Evolutionary conservation across 495 filamentous ascomycete genomes (phyloP).

Genomic region (Penicillium subrubescens): DNA sequence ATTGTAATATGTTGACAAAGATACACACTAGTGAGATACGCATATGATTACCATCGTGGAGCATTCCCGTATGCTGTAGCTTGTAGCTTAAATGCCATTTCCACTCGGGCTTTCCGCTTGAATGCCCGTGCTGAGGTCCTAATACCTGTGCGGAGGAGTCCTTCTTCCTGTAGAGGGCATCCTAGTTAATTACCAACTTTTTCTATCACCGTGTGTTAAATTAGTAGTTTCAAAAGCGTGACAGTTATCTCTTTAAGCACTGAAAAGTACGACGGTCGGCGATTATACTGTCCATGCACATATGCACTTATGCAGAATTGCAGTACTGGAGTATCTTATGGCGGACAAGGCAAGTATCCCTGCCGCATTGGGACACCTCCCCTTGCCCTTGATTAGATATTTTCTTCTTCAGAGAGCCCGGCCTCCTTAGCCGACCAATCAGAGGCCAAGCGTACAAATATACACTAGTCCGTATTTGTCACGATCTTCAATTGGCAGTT

Average conservation of each 20-base stretch:
- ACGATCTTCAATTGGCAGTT: background rate
- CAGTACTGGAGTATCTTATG: background rate
- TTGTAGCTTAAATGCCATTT: conserved; percentile 1
- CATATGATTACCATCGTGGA: background rate
- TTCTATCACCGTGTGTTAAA: background rate
- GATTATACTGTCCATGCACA: background rate
- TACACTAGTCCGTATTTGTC: background rate
- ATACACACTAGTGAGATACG: background rate
- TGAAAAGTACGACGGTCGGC: background rate
- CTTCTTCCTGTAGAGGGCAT: background rate
- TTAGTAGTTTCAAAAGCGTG: too few relatives aligned
- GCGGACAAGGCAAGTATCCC: conserved; percentile 3
- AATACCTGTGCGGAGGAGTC: background rate
- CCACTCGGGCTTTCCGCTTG: background rate
- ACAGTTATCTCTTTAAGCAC: too few relatives aligned
- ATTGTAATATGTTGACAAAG: background rate
- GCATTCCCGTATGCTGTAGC: background rate
- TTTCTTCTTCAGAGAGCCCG: background rate
- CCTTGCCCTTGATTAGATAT: conserved; percentile 1
- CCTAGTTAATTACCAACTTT: too few relatives aligned
- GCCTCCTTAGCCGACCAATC: background rate
- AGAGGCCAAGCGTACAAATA: background rate
- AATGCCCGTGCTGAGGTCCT: background rate
- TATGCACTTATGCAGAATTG: background rate
- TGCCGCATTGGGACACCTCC: conserved; percentile 6